Evolutionary conservation across 495 filamentous ascomycete genomes (phyloP).

Genomic region (Cenococcum geophilum): DNA sequence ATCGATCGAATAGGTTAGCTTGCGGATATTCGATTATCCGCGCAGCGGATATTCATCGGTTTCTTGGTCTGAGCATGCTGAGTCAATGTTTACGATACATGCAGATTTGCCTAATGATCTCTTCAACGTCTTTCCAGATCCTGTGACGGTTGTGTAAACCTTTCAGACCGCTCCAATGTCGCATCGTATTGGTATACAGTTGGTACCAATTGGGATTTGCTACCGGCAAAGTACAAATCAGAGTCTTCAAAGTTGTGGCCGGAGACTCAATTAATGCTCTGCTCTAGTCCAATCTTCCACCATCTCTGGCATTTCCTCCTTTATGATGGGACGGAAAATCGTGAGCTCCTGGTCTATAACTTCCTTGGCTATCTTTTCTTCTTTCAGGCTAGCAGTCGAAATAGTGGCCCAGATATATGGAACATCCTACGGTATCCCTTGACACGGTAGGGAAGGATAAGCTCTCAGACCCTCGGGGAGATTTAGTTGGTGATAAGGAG

Average conservation of each 20-base stretch:
- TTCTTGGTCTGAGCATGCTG: too few relatives aligned
- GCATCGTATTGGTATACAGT: not conserved
- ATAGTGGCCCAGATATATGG: not conserved
- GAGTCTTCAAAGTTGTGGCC: not conserved
- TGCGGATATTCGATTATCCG: too few relatives aligned
- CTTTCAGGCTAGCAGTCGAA: not conserved
- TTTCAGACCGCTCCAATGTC: not conserved
- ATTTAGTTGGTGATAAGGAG: too few relatives aligned
- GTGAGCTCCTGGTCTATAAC: not conserved
- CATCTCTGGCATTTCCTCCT: conserved; percentile 2
- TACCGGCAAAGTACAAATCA: not conserved
- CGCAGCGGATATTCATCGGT: too few relatives aligned
- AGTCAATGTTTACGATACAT: not conserved
- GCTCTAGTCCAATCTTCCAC: not conserved
- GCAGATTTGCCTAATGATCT: not conserved
- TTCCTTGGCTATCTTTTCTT: not conserved
- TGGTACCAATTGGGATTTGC: not conserved
- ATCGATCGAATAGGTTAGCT: too few relatives aligned
- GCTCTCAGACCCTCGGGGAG: too few relatives aligned
- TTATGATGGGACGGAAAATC: not conserved
- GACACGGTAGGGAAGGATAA: too few relatives aligned
- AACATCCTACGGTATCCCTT: too few relatives aligned
- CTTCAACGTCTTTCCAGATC: not conserved
- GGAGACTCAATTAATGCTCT: not conserved
- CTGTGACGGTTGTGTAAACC: not conserved